phyloP scores from a whole-genome alignment of 805 yeast species.

The Jamesozyma jinghongensis region DNA sequence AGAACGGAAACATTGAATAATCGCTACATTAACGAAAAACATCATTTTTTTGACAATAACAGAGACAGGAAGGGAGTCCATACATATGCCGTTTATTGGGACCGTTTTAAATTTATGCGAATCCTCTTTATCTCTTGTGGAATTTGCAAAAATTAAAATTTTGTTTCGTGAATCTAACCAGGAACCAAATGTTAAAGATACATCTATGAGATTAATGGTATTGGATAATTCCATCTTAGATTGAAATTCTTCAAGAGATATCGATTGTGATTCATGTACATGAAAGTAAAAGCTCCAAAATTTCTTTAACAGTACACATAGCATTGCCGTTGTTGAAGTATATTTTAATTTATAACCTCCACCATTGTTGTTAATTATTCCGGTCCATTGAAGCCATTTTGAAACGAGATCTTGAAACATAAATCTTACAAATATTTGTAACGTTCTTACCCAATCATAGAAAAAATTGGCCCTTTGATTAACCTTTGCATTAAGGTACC shows the following conservation, averaged over 20 bases:
- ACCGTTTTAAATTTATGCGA: background rate
- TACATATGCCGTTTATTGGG: background rate
- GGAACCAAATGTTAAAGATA: constrained; percentile 1
- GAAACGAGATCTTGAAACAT: background rate
- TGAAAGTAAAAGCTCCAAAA: constrained; percentile 1
- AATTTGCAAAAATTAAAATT: constrained; percentile 2
- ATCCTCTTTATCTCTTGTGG: background rate
- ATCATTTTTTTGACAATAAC: background rate
- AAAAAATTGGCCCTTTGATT: background rate
- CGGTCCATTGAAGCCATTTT: constrained; percentile 4
- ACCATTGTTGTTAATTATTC: background rate
- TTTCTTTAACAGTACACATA: background rate
- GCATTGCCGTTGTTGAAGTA: background rate
- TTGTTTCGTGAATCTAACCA: constrained; percentile 4
- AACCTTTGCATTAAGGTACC: background rate
- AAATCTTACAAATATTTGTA: background rate
- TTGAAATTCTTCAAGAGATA: constrained; percentile 1
- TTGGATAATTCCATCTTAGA: background rate
- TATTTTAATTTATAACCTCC: background rate
- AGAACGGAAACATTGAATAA: constrained; percentile 1
- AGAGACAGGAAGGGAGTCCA: background rate
- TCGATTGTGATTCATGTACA: background rate
- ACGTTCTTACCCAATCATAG: background rate
- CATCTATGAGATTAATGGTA: background rate
- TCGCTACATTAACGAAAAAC: constrained; percentile 1